Evolutionary conservation across 2,329 filamentous ascomycete genomes (phyloP), one percentile per base, ranked within the genome.

Genomic region (Xylaria sp.): DNA sequence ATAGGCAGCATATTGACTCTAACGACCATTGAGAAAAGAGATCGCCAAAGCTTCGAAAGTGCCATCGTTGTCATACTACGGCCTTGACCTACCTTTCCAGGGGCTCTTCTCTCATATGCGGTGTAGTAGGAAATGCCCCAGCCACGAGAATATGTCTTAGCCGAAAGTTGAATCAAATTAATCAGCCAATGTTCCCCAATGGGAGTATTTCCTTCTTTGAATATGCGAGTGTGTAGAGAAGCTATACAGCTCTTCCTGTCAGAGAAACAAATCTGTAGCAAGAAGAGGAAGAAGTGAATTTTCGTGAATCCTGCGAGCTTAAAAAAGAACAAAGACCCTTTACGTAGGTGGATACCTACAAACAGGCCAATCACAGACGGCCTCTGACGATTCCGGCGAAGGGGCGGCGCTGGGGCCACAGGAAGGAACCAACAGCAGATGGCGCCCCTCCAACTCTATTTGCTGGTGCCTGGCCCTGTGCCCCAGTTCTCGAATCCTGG

Each of bases 11-110:
- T 86, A 86, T 92, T 93, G 90, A 93, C 90, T 91, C 81, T 89
- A 70, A 79, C 83, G 86, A 88, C 84, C 87, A 91, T 83, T 73
- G 82, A 73, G 65, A 63, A 79, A 72, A 78, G 78, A 77, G 79
- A 75, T 81, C 87, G 80, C 80, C 77, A 90, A 91, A 92, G 90
- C 90, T 94, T 94, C 90, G 90, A 94, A 90, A 90, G 89, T 87
- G 90, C 90, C 90, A 76, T 58, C 60, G 46, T 39, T 17, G 47
- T 39, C 47, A 37, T n/a, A 21, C 39, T 17, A 9, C 37, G 29
- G n/a, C n/a, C n/a, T n/a, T n/a, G n/a, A n/a, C n/a, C n/a, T n/a
- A n/a, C n/a, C n/a, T n/a, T n/a, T n/a, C n/a, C n/a, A n/a, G n/a
- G n/a, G n/a, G n/a, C n/a, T n/a, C n/a, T n/a, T n/a, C n/a, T n/a